These are phyloP conservation scores for Clavispora vitiphila DNA, from an alignment of 805 yeast genomes.

Conservation along the genomic window DNA sequence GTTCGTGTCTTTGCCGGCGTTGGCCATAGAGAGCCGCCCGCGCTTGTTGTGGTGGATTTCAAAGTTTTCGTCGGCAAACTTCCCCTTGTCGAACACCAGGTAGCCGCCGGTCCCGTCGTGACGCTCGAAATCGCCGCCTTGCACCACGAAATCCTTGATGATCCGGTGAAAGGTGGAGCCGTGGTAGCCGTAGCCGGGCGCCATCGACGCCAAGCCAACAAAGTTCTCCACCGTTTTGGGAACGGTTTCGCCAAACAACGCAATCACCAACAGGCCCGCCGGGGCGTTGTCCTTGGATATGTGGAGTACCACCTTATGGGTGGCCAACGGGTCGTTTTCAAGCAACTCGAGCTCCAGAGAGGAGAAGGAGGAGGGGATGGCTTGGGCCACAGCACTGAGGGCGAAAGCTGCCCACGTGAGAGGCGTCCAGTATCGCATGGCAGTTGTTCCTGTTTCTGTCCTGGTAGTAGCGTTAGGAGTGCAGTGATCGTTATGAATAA, in stretches of 20 bases:
- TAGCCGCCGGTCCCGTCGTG: slow-evolving; percentile 25
- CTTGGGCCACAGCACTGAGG: not conserved
- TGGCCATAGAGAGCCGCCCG: slow-evolving; percentile 30
- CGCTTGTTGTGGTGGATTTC: slow-evolving; percentile 23
- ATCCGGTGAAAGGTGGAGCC: slow-evolving; percentile 29
- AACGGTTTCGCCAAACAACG: slow-evolving; percentile 14
- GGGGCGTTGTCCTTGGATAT: slow-evolving; percentile 22
- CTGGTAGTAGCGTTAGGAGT: too few species aligned
- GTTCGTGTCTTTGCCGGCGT: slow-evolving; percentile 20
- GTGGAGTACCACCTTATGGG: slow-evolving; percentile 42
- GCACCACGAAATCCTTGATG: slow-evolving; percentile 33
- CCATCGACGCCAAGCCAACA: slow-evolving; percentile 23
- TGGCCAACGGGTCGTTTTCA: slow-evolving; percentile 43
- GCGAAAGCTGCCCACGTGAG: not conserved
- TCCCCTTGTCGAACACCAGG: slow-evolving; percentile 21
- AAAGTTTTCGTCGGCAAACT: slow-evolving; percentile 23
- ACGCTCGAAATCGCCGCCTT: slow-evolving; percentile 31
- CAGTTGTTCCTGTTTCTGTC: too few species aligned
- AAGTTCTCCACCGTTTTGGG: slow-evolving; percentile 32
- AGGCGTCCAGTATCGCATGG: not conserved
- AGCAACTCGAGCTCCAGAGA: slow-evolving; percentile 18
- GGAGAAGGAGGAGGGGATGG: slow-evolving; percentile 1
- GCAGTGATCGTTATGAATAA: too few species aligned
- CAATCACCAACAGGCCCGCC: slow-evolving; percentile 36
- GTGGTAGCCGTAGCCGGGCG: slow-evolving; percentile 24